Percentiles rank a stretch among this genome's conserved stretches.
These are phyloP conservation scores for Mycena rebaudengoi DNA, from an alignment of 768 basidiomycete genomes.

Conservation along the genomic window DNA sequence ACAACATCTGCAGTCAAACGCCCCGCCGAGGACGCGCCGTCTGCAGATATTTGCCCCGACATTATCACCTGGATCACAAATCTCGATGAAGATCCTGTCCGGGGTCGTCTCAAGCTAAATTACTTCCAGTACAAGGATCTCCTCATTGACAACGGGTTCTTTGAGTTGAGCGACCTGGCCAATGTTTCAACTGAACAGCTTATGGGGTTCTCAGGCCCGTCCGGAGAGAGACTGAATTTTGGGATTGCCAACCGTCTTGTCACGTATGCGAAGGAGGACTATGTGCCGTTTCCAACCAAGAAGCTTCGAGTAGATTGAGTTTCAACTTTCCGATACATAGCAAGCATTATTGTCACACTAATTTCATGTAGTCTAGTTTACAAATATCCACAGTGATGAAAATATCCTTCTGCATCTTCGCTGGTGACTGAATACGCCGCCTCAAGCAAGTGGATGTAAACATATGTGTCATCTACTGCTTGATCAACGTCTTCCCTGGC, in stretches of 20 bases:
- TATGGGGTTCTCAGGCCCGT: background rate
- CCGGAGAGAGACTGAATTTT: background rate
- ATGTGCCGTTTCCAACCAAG: background rate
- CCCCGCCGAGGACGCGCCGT: background rate
- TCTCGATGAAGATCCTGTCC: background rate
- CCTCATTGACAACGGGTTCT: background rate
- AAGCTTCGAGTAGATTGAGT: background rate
- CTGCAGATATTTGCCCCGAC: background rate
- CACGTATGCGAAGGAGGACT: background rate
- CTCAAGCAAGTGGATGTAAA: slow-evolving; percentile 4
- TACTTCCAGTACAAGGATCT: background rate
- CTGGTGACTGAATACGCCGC: slow-evolving; percentile 5
- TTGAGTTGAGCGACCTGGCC: background rate
- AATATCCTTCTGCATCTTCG: slow-evolving; percentile 2
- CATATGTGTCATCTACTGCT: slow-evolving; percentile 1
- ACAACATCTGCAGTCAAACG: background rate
- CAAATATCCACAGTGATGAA: slow-evolving; percentile 13
- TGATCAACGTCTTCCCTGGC: slow-evolving; percentile 6
- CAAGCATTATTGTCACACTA: background rate
- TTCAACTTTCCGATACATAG: too few relatives aligned
- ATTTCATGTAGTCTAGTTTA: background rate
- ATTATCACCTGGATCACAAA: background rate
- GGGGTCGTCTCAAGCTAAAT: background rate
- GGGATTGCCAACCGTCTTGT: slow-evolving; percentile 1
- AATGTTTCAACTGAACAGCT: background rate